phyloP scores from a whole-genome alignment of 2,329 filamentous ascomycete species.

The Diaporthe amygdali region DNA sequence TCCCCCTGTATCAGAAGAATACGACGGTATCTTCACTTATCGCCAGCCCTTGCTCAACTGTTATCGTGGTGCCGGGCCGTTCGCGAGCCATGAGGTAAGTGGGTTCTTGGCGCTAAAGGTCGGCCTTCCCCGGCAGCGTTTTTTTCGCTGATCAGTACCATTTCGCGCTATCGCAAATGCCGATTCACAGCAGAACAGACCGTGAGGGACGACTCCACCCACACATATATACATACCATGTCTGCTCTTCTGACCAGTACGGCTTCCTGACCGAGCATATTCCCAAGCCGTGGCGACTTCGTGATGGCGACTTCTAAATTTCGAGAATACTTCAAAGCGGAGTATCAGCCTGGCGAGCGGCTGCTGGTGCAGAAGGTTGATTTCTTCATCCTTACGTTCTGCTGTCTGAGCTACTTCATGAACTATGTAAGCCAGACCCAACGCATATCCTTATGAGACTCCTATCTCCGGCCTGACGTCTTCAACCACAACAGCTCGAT shows the following conservation, averaged over 20 bases:
- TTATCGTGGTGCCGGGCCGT: slow-evolving; percentile 1
- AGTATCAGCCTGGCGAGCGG: slow-evolving; percentile 44
- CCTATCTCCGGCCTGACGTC: background rate
- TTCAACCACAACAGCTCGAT: slow-evolving; percentile 43
- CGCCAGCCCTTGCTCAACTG: background rate
- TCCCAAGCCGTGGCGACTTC: background rate
- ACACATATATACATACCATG: background rate
- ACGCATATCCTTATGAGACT: background rate
- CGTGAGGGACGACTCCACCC: background rate
- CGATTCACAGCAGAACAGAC: background rate
- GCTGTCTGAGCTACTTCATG: slow-evolving; percentile 63
- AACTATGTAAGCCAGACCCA: background rate
- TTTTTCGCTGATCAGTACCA: background rate
- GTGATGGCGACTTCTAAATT: slow-evolving; percentile 22
- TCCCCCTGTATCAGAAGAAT: background rate
- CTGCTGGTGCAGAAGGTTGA: slow-evolving; percentile 62
- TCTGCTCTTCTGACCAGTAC: background rate
- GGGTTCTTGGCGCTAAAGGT: background rate
- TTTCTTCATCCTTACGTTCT: slow-evolving; percentile 69
- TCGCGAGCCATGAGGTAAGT: background rate
- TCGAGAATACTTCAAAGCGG: slow-evolving; percentile 39
- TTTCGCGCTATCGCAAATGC: background rate
- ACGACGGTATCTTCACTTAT: background rate
- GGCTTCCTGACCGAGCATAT: background rate
- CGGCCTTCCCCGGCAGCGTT: background rate